Base-by-base conservation (phyloP, 2,329 filamentous ascomycete genomes). In the Aspergillus sp. region DNA sequence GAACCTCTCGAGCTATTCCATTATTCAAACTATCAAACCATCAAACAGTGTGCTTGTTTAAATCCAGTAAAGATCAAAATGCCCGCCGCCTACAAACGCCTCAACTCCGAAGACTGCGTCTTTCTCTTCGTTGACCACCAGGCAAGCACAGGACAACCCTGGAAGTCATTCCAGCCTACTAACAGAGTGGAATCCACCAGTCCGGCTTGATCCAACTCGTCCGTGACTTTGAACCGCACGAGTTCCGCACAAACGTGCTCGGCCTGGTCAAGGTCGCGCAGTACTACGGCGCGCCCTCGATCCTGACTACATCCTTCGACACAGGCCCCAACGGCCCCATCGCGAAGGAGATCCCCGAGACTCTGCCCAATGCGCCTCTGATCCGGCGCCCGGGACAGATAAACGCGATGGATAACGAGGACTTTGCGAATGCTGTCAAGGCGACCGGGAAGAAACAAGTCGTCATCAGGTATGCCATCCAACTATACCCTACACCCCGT, bases 391-490 rank as follows among this genome's bases (percentile, higher is more conserved):
- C 87, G 59, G 89, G 89, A 39, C 86, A 92, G 68, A 88, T 92
- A 66, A 83, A 91, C 68, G 89, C 89, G 3, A 91, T 88, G 89
- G 89, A 92, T 68, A 91, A 90, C 64, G 64, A 80, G 3, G 83
- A 89, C 0, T 91, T 92, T 77, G 81, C 82, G 36, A 78, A 78
- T 2, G 88, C 89, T 2, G 80, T 92, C 59, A 75, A 80, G 61
- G 87, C 86, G 2, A 83, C 87, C 4, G 83, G 83, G 57, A 86
- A 85, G 70, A 85, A 80, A 30, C 89, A 92, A 70, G 77, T 92
- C 65, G 89, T 92, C 67, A 72, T 93, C 8, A 15, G 88, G 63
- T 22, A 9, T 26, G 1, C 7, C 22, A 22, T 7, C 24, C 24
- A 7, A 24, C n/a, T n/a, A n/a, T n/a, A n/a, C n/a, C n/a, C n/a